phyloP scores from a whole-genome alignment of 1,284 basidiomycete genomes.

The Salmacisia buchloeana region DNA sequence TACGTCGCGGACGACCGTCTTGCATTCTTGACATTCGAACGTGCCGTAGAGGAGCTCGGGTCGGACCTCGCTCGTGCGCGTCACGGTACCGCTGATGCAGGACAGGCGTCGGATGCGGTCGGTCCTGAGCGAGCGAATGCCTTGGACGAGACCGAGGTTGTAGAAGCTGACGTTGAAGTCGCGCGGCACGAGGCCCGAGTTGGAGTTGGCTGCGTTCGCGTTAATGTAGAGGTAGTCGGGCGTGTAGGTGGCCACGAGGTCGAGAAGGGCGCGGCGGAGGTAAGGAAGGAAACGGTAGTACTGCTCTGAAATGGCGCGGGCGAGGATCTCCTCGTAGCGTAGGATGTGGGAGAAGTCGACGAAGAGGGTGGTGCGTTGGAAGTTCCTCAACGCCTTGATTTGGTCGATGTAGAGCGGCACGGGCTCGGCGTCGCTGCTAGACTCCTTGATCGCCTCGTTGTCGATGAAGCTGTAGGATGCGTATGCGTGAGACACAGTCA shows the following conservation, averaged over 20 bases:
- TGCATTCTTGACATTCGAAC: slow-evolving; percentile 85
- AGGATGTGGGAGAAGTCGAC: slow-evolving; percentile 90
- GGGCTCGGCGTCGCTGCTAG: slow-evolving; percentile 53
- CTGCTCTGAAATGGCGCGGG: slow-evolving; percentile 83
- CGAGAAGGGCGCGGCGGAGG: slow-evolving; percentile 80
- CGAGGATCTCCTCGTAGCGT: slow-evolving; percentile 81
- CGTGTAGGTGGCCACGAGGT: slow-evolving; percentile 78
- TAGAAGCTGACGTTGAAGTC: slow-evolving; percentile 96
- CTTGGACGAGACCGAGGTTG: slow-evolving; percentile 84
- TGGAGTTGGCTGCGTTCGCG: slow-evolving; percentile 55
- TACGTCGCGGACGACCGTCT: slow-evolving; percentile 80
- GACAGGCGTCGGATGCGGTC: slow-evolving; percentile 44
- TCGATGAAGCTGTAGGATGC: slow-evolving; percentile 62
- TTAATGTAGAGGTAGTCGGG: slow-evolving; percentile 92
- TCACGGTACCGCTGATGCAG: slow-evolving; percentile 59
- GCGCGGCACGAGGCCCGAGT: slow-evolving; percentile 78
- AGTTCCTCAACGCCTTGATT: slow-evolving; percentile 86
- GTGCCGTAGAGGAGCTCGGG: slow-evolving; percentile 91
- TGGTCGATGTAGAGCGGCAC: slow-evolving; percentile 75
- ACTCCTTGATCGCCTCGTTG: slow-evolving; percentile 58
- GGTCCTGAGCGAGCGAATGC: slow-evolving; percentile 77
- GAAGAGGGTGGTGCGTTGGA: slow-evolving; percentile 88
- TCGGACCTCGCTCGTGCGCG: slow-evolving; percentile 91
- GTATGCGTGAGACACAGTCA: not conserved
- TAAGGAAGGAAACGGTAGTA: slow-evolving; percentile 97